Conservation (phyloP, 768 basidiomycete genomes). For the Leccinum broughii region DNA sequence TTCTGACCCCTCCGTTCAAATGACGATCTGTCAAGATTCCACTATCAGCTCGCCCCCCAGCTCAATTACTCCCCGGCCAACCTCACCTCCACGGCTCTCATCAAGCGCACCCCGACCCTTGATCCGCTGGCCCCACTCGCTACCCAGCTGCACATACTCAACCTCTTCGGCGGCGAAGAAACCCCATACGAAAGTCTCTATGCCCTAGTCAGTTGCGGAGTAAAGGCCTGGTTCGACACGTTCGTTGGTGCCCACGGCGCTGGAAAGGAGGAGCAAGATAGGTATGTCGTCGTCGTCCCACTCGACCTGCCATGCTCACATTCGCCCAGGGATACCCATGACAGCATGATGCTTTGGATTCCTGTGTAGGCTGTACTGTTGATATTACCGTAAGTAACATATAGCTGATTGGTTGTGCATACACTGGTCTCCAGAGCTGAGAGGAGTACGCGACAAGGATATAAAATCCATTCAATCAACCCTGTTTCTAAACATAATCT, state of each 20-base stretch:
- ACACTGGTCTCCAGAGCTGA: neutral
- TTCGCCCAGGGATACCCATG: slow-evolving; percentile 77
- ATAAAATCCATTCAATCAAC: neutral
- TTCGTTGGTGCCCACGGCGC: slow-evolving; percentile 84
- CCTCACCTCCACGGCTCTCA: slow-evolving; percentile 87
- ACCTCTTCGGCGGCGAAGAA: slow-evolving; percentile 84
- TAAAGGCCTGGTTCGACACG: slow-evolving; percentile 98
- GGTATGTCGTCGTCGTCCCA: slow-evolving; percentile 44
- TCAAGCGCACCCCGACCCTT: slow-evolving; percentile 87
- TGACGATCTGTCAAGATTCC: slow-evolving; percentile 58
- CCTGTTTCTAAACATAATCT: slow-evolving; percentile 8
- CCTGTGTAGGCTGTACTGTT: too few relatives aligned
- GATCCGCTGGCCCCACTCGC: slow-evolving; percentile 81
- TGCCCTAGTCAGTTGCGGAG: slow-evolving; percentile 90
- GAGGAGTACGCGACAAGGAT: neutral
- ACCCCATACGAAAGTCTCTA: slow-evolving; percentile 96
- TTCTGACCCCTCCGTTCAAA: too few relatives aligned
- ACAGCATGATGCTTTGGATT: slow-evolving; percentile 45
- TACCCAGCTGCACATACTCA: slow-evolving; percentile 86
- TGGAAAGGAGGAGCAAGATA: slow-evolving; percentile 77
- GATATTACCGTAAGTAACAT: too few relatives aligned
- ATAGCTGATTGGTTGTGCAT: too few relatives aligned
- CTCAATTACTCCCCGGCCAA: slow-evolving; percentile 77
- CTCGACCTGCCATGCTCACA: neutral
- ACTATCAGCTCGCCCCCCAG: slow-evolving; percentile 68